phyloP scores from a whole-genome alignment of 2,329 filamentous ascomycete species.

The Phialophora macrospora region DNA sequence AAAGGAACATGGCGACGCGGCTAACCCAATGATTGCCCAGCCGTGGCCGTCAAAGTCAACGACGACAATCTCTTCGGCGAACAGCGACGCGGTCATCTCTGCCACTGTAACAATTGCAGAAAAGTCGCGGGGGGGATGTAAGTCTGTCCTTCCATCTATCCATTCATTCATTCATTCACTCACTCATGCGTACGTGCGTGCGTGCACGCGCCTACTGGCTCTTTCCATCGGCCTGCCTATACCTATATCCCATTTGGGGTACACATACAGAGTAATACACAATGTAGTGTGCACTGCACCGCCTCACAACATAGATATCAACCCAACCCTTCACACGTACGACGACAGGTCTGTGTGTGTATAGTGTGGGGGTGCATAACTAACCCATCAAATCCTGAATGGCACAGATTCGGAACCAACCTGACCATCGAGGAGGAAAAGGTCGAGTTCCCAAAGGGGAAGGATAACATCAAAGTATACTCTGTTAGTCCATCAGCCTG shows the following conservation, averaged over 20 bases:
- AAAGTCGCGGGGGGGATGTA: slow-evolving; percentile 53
- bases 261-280: too few species aligned
- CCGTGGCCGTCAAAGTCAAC: slow-evolving; percentile 55
- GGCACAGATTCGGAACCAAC: slow-evolving; percentile 38
- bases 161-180: too few species aligned
- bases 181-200: not conserved
- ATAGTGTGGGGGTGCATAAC: too few species aligned
- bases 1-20: too few species aligned
- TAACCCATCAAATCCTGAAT: not conserved
- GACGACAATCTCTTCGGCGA: slow-evolving; percentile 54
- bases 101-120: slow-evolving; percentile 59
- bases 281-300: too few species aligned
- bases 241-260: too few species aligned
- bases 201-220: too few species aligned
- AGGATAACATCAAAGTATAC: slow-evolving; percentile 53
- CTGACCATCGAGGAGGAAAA: slow-evolving; percentile 47
- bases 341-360: too few species aligned
- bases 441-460: slow-evolving; percentile 52
- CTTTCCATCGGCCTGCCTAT: too few species aligned
- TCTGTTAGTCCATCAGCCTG: slow-evolving; percentile 29
- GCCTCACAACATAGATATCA: too few species aligned
- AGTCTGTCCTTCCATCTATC: not conserved
- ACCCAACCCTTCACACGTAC: too few species aligned
- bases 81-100: slow-evolving; percentile 53
- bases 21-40: slow-evolving; percentile 13